These are phyloP conservation scores for Orbilia blumenaviensis DNA, from an alignment of 2,329 filamentous ascomycete species.

Conservation along the genomic window DNA sequence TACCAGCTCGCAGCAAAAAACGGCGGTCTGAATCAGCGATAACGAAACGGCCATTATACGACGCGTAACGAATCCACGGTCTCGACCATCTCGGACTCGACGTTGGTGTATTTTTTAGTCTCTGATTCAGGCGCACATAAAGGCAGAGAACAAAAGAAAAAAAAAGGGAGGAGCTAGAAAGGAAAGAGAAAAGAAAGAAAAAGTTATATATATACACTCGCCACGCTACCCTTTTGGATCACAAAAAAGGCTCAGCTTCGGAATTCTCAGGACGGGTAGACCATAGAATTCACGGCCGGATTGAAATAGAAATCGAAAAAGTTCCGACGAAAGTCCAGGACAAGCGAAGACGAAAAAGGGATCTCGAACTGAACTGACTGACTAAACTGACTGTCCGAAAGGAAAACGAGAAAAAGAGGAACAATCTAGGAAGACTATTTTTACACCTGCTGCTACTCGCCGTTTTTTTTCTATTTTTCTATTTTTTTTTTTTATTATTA, in stretches of 20 bases:
- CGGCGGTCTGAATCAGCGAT: conserved; percentile 28
- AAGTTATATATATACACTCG: conserved; percentile 6
- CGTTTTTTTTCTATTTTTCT: not conserved
- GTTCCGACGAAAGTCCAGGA: conserved; percentile 47
- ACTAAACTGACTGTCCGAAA: conserved; percentile 18
- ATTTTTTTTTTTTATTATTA: conserved; percentile 10
- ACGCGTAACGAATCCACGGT: conserved; percentile 52
- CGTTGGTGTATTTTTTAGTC: conserved; percentile 18
- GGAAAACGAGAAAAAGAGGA: conserved; percentile 8
- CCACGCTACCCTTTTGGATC: not conserved
- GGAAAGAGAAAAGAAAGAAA: not conserved
- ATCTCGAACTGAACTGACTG: conserved; percentile 2
- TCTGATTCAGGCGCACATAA: conserved; percentile 30
- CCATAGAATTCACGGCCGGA: conserved; percentile 42
- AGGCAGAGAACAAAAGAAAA: too few species aligned
- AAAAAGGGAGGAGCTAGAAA: conserved; percentile 11
- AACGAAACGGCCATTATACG: conserved; percentile 51
- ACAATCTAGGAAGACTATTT: conserved; percentile 38
- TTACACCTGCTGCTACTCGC: conserved; percentile 27
- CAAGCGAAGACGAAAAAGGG: conserved; percentile 31
- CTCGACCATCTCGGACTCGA: conserved; percentile 31
- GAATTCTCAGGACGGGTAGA: conserved; percentile 3
- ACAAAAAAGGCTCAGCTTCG: not conserved
- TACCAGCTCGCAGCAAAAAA: conserved; percentile 14
- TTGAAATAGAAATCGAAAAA: conserved; percentile 26